Base-by-base conservation (phyloP, 2,329 filamentous ascomycete species). In the Clonostachys rhizophaga region DNA sequence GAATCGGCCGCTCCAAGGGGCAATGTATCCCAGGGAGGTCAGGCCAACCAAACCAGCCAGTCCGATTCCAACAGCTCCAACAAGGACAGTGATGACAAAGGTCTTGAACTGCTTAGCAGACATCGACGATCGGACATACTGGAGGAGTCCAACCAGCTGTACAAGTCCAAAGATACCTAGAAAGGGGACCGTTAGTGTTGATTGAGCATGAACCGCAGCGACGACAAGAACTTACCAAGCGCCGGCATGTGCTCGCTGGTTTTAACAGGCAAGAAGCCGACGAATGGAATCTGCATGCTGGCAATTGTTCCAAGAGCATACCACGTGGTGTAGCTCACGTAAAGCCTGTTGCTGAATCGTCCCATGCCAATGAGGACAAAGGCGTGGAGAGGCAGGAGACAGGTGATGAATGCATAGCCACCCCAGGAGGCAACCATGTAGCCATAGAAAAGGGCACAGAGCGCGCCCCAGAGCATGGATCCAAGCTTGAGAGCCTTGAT, bases 401-500 rank as follows among this genome's bases (percentile, higher is more conserved):
- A 96, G 51, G 95, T 99, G 64, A 99, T 99, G 81, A 99, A 99
- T 61, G 96, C 94, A 68, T 99, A 99, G 63, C 94, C 94, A 78
- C 94, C 94, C 94, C 94, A 99, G 16, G 95, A 95, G 43, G 92
- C 94, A 54, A 99, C 94, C 94, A 99, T 99, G 83, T 99, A 99
- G 62, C 94, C 94, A 70, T 99, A 99, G 73, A 95, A 97, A 47
- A 99, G 78, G 40, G 94, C 94, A 58, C 91, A 94, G 52, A 96
- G 76, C 36, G 89, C 91, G 58, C 91, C 92, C 92, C 92, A 99
- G 69, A 96, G 88, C 66, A 95, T 91, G 44, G 94, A 97, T 24
- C 94, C 94, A 49, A 91, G 81, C 77, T 99, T 99, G 57, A 99
- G 79, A 17, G 94, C 90, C 79, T 97, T 97, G 73, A 99, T 96